Percentiles rank a stretch among this genome's conserved stretches.
Evolutionary conservation across 192 early-diverging fungal species (phyloP).

Genomic region (Rhizophagus prolifer): DNA sequence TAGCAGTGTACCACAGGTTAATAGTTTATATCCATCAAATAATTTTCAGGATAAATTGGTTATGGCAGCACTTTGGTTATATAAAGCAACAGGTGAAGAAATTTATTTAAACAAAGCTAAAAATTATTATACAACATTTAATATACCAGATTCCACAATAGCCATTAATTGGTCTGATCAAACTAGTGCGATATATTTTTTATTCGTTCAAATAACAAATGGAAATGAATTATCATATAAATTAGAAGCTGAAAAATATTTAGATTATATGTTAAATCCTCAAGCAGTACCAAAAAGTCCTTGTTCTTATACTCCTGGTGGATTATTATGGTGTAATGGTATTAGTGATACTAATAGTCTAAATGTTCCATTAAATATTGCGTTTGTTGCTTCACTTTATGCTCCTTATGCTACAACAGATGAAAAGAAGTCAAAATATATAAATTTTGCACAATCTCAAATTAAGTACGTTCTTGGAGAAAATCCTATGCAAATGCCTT

Average conservation of each 20-base stretch:
- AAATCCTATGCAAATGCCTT: neutral
- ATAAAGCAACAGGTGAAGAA: conserved; percentile 46
- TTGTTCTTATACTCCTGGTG: conserved; percentile 45
- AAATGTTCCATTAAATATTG: conserved; percentile 37
- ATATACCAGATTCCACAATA: conserved; percentile 6
- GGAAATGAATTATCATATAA: conserved; percentile 35
- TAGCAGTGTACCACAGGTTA: conserved; percentile 35
- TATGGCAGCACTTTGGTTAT: conserved; percentile 60
- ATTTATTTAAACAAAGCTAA: conserved; percentile 48
- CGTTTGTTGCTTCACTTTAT: conserved; percentile 35
- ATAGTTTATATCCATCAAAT: conserved; percentile 43
- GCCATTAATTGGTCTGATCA: conserved; percentile 58
- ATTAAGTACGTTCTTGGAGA: neutral
- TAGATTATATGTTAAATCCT: conserved; percentile 38
- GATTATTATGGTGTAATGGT: conserved; percentile 41
- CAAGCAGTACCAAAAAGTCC: neutral
- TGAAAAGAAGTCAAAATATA: conserved; percentile 5
- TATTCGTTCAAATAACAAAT: conserved; percentile 41
- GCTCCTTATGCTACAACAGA: conserved; percentile 4
- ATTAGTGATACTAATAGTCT: conserved; percentile 32
- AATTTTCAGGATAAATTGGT: conserved; percentile 49
- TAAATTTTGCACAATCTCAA: neutral
- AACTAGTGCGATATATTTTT: conserved; percentile 45
- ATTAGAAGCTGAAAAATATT: conserved; percentile 33
- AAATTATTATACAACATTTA: conserved; percentile 44